These are phyloP conservation scores for Mycena metata DNA, from an alignment of 768 basidiomycete species.

Conservation along the genomic window DNA sequence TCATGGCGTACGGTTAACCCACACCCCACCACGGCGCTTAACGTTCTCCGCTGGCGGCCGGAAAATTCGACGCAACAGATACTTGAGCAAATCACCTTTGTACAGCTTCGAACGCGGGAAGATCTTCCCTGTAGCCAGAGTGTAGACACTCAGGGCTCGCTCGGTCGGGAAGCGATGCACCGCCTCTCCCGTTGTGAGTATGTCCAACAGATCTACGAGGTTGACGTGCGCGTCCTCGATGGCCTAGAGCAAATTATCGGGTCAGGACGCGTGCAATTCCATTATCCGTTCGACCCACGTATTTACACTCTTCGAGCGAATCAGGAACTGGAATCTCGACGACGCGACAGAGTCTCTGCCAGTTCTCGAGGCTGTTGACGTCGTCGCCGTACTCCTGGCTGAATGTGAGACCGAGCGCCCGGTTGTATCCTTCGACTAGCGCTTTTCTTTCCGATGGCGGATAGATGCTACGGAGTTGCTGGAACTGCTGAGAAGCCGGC, in stretches of 20 bases:
- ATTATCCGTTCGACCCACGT: constrained; percentile 38
- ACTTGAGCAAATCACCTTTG: neutral
- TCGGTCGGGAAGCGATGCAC: constrained; percentile 44
- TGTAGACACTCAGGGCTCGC: constrained; percentile 49
- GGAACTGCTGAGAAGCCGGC: constrained; percentile 28
- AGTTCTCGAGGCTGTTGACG: constrained; percentile 23
- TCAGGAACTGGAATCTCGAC: constrained; percentile 38
- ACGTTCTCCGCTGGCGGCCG: constrained; percentile 3
- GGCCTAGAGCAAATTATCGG: constrained; percentile 36
- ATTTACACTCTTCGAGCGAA: constrained; percentile 42
- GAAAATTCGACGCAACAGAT: constrained; percentile 1
- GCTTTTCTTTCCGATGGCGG: neutral
- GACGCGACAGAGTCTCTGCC: constrained; percentile 27
- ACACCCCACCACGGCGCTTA: neutral
- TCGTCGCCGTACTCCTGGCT: constrained; percentile 27
- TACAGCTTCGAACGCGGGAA: constrained; percentile 48
- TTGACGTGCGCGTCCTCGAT: constrained; percentile 53
- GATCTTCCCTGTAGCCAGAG: constrained; percentile 39
- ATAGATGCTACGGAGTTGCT: constrained; percentile 11
- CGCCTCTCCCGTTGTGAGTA: constrained; percentile 11
- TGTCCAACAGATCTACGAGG: constrained; percentile 54
- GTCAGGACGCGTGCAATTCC: neutral
- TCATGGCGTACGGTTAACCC: neutral
- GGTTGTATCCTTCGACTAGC: neutral
- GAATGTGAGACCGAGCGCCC: constrained; percentile 19